Conservation (phyloP, 805 yeast species). For the Yarrowia keelungensis region DNA sequence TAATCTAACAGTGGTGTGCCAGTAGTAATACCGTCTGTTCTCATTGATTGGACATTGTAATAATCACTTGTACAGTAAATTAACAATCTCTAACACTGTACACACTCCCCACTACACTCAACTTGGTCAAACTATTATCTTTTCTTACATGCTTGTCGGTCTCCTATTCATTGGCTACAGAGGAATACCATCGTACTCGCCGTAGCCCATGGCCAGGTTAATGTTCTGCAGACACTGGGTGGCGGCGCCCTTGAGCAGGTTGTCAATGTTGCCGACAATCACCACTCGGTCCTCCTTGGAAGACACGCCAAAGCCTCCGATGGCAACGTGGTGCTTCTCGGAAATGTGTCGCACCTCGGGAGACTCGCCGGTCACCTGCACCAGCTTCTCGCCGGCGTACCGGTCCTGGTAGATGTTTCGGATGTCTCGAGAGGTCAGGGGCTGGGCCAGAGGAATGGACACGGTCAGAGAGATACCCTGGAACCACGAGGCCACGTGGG, state of each 20-base stretch:
- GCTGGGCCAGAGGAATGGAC: slow-evolving; percentile 75
- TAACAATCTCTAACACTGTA: too few species aligned
- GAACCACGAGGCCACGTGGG: slow-evolving; percentile 99
- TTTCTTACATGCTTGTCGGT: slow-evolving; percentile 10
- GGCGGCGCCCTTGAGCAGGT: slow-evolving; percentile 96
- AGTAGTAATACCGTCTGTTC: too few species aligned
- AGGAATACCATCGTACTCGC: slow-evolving; percentile 96
- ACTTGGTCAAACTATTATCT: not conserved
- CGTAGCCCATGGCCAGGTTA: slow-evolving; percentile 86
- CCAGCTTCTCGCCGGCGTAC: slow-evolving; percentile 84
- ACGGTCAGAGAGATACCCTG: slow-evolving; percentile 96
- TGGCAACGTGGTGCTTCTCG: slow-evolving; percentile 92
- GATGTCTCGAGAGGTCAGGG: slow-evolving; percentile 78
- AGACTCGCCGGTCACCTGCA: slow-evolving; percentile 87
- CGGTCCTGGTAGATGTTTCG: slow-evolving; percentile 86
- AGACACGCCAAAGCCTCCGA: slow-evolving; percentile 96
- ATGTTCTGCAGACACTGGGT: slow-evolving; percentile 98
- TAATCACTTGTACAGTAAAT: not conserved
- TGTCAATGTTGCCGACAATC: slow-evolving; percentile 93
- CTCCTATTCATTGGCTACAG: slow-evolving; percentile 43
- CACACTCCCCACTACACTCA: not conserved
- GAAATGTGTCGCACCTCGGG: slow-evolving; percentile 90
- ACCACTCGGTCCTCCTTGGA: slow-evolving; percentile 89
- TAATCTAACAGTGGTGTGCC: too few species aligned
- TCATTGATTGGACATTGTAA: too few species aligned